Conservation (phyloP, 2,329 filamentous ascomycete species). For the Sarocladiaceae sp. region DNA sequence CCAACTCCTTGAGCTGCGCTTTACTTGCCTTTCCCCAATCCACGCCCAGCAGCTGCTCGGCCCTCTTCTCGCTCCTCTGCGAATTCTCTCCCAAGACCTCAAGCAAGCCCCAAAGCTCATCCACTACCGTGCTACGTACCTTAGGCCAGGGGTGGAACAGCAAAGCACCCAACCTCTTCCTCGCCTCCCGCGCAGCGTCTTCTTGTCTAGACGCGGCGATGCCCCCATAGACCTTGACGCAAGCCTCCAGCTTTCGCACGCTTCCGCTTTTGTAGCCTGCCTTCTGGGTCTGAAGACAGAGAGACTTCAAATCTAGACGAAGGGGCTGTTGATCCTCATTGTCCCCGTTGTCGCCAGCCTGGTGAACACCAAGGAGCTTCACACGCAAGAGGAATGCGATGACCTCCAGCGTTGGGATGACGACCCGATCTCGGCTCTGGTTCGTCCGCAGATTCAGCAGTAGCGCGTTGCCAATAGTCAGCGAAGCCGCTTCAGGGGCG, state of each 20-base stretch:
- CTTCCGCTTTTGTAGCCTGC: slow-evolving; percentile 78
- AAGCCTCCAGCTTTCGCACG: slow-evolving; percentile 73
- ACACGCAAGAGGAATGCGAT: slow-evolving; percentile 70
- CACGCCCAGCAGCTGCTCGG: slow-evolving; percentile 38
- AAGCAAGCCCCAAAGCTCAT: slow-evolving; percentile 50
- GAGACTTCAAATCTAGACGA: slow-evolving; percentile 14
- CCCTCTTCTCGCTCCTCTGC: slow-evolving; percentile 16
- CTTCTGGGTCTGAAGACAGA: slow-evolving; percentile 69
- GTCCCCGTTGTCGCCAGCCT: slow-evolving; percentile 33
- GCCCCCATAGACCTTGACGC: slow-evolving; percentile 71
- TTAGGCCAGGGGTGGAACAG: slow-evolving; percentile 77
- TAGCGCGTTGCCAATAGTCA: slow-evolving; percentile 45
- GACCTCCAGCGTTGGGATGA: slow-evolving; percentile 71
- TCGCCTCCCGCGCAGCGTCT: slow-evolving; percentile 42
- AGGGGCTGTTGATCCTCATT: slow-evolving; percentile 39
- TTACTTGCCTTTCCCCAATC: slow-evolving; percentile 54
- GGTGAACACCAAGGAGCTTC: slow-evolving; percentile 36
- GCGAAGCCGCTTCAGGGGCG: slow-evolving; percentile 29
- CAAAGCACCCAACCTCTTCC: slow-evolving; percentile 65
- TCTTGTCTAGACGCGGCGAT: slow-evolving; percentile 30
- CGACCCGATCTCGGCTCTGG: slow-evolving; percentile 59
- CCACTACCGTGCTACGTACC: slow-evolving; percentile 54
- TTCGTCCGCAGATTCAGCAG: slow-evolving; percentile 46
- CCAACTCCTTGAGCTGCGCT: slow-evolving; percentile 33
- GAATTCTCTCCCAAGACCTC: slow-evolving; percentile 21